Evolutionary conservation across 306 rosid species (phyloP), one percentile per base, ranked within the genome.

Genomic region (Mimosa pudica): DNA sequence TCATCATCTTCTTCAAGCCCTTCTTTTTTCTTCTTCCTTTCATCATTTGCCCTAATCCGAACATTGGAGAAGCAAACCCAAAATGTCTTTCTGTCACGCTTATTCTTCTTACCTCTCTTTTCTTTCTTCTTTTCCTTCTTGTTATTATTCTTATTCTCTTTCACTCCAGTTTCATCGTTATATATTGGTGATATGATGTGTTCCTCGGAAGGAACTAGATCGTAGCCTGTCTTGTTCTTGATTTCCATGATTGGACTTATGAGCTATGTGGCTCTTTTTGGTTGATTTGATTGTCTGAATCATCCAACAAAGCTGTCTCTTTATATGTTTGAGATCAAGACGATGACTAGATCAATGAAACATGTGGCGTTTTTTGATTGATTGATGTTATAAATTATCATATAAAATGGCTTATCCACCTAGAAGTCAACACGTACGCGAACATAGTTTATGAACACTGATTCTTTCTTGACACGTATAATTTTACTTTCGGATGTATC

Each of bases 31-130:
- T 41, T 41, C 54, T 14, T 75, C 57, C 2, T 77, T 9, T 70
- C 44, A 10, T 42, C 17, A 8, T 32, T 80, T 12, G 57, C 41
- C 20, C 60, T 41, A 4, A 85, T 11, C 48, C 3, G 77, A 57
- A 81, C 47, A 16, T 66, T 52, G 20, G 85, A 81, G 80, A 55
- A 83, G 16, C 84, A 86, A 58, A 86, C 14, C 75, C 84, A 67
- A 5, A 74, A 49, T 12, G 47, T 16, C 17, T 47, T 70, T 46
- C 30, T 79, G 18, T 8, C 32, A 9, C 42, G 54, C 70, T 10
- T 5, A 35, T 42, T 17, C 68, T 51, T 24, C 68, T 30, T 62
- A 10, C 67, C 14, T 38, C 64, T 77, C 32, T 77, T 77, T 47
- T 62, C 10, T 46, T 70, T 77, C 41, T 77, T 82, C 55, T 69